A percentile compares a stretch with the other conserved stretches of the same genome.
These are phyloP conservation scores for Lepidium sativum DNA, from an alignment of 345 rosid species.

Conservation along the genomic window DNA sequence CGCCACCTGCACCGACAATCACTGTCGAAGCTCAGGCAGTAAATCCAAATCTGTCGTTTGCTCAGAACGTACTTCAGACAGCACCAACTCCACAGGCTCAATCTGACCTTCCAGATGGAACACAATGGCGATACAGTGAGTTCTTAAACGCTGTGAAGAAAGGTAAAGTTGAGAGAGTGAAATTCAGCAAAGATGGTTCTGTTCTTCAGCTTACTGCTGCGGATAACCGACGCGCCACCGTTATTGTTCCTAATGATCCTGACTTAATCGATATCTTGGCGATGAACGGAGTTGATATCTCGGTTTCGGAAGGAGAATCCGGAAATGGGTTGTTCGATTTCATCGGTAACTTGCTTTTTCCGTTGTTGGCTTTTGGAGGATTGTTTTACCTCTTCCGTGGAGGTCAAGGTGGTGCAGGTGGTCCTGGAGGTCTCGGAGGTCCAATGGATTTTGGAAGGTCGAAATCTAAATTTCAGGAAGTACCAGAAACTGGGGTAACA, in stretches of 20 bases:
- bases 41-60: conserved; percentile 29
- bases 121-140: conserved; percentile 79
- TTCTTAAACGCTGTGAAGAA: conserved; percentile 66
- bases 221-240: conserved; percentile 62
- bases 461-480: conserved; percentile 76
- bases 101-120: conserved; percentile 63
- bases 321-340: conserved; percentile 54
- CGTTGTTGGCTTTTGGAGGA: conserved; percentile 57
- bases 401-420: conserved; percentile 56
- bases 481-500: conserved; percentile 74
- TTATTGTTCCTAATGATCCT: conserved; percentile 63
- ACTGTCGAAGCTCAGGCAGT: conserved; percentile 38
- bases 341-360: conserved; percentile 58
- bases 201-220: conserved; percentile 53
- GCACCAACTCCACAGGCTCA: conserved; percentile 48
- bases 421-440: conserved; percentile 80
- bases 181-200: conserved; percentile 69
- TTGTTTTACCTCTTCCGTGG: conserved; percentile 67
- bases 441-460: conserved; percentile 86
- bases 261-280: conserved; percentile 66
- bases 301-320: conserved; percentile 68
- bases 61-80: conserved; percentile 42
- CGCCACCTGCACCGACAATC: conserved; percentile 1
- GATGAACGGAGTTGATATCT: conserved; percentile 69
- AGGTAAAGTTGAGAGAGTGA: conserved; percentile 68